Evolutionary conservation across 192 early-diverging fungal species (phyloP), one percentile per base, ranked within the genome.

Genomic region (Podochytrium sp.): DNA sequence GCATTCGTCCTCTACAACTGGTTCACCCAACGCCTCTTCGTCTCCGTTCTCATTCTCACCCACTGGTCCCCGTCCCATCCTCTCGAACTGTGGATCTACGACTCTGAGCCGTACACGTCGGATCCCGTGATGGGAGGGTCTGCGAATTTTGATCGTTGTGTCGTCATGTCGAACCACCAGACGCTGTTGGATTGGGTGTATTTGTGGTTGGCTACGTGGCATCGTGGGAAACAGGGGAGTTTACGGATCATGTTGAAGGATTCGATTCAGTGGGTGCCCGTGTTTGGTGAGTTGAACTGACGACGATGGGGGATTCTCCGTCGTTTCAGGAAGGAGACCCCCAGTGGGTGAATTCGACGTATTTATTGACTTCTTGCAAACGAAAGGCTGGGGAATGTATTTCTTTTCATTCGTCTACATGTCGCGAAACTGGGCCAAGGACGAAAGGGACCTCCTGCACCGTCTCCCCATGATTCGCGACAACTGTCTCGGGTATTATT

Each of bases 341-440:
- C 29, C 55, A 57, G 10, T 56, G 20, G 14, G 14, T 18, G n/a
- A 12, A n/a, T n/a, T n/a, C n/a, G n/a, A n/a, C n/a, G n/a, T n/a
- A n/a, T n/a, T n/a, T n/a, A 12, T 57, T 57, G 56, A 14, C 14
- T 23, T 23, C 56, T 23, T 14, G 12, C 10, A 23, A 6, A 63
- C 23, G 6, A 52, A 41, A 82, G 81, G 81, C 30, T 82, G 81
- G 75, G 85, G 85, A 27, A 97, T 97, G 95, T 85, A 82, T 37
- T 91, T 96, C 66, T 92, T 97, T 73, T 92, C 94, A 66, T 98
- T 96, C 78, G 95, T 98, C 27, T 92, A 96, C 76, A 76, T 98
- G 64, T 91, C 94, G 76, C 92, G 94, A 69, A 94, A 92, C 64
- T 91, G 89, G 89, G 86, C 81, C n/a, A 82, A 91, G 65, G 94